A percentile compares a stretch with the other conserved stretches of the same genome.
These are phyloP conservation scores for Camellia sinensis DNA, from an alignment of 148 eudicot genomes.

Conservation along the genomic window DNA sequence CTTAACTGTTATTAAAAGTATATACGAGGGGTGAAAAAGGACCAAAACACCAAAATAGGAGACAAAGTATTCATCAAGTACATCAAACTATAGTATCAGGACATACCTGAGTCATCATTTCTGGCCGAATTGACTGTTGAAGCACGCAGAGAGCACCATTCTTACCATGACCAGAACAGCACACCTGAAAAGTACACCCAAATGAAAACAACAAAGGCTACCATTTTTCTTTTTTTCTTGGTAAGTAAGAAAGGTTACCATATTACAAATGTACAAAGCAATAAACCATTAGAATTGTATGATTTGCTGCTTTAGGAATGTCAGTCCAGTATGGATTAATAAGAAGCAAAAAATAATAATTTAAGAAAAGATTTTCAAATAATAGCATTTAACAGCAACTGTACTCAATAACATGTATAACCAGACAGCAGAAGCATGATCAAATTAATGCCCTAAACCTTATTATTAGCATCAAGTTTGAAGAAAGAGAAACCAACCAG, in stretches of 20 bases:
- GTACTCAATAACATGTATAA: background rate
- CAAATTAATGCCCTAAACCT: background rate
- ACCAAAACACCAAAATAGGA: background rate
- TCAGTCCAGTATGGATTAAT: background rate
- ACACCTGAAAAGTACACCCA: conserved; percentile 51
- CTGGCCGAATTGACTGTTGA: conserved; percentile 91
- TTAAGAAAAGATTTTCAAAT: background rate
- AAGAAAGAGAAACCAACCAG: conserved; percentile 50
- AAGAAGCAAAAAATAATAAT: background rate
- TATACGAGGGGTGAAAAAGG: background rate
- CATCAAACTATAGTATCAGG: background rate
- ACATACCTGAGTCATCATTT: conserved; percentile 80
- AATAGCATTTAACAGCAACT: background rate
- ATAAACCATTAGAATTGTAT: background rate
- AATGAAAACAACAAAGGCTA: background rate
- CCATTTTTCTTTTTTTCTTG: background rate
- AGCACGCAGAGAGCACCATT: conserved; percentile 92
- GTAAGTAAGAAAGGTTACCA: background rate
- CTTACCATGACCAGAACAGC: conserved; percentile 99
- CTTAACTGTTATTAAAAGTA: background rate
- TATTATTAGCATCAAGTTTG: background rate
- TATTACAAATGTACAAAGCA: background rate
- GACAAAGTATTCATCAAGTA: background rate
- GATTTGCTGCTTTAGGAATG: background rate
- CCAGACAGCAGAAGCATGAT: conserved; percentile 11